Evolutionary conservation across 108 stramenopile species (phyloP).

Genomic region (Cyclotella atomus): DNA sequence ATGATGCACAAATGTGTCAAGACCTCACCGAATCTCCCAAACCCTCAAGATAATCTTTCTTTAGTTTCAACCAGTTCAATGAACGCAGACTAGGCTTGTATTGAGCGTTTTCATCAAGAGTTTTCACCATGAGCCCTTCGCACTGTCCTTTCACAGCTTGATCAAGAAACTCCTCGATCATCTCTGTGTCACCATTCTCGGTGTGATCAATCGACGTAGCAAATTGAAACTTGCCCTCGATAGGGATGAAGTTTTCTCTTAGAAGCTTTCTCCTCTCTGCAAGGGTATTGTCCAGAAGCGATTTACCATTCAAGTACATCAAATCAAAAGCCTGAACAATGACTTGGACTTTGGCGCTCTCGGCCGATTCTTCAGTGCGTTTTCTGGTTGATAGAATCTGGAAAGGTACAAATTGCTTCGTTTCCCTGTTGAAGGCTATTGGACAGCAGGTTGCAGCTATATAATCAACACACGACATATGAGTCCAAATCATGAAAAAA

Average conservation of each 20-base stretch:
- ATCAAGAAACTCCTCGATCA: slow-evolving; percentile 94
- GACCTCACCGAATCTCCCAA: slow-evolving; percentile 94
- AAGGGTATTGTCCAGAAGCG: slow-evolving; percentile 81
- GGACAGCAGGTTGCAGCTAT: neutral
- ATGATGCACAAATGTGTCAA: no score
- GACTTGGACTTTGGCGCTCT: slow-evolving; percentile 93
- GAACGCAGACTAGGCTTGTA: slow-evolving; percentile 97
- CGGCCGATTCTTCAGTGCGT: slow-evolving; percentile 86
- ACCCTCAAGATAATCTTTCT: slow-evolving; percentile 99
- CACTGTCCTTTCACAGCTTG: slow-evolving; percentile 97
- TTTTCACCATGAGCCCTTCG: slow-evolving; percentile 99
- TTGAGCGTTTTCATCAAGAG: slow-evolving; percentile 86
- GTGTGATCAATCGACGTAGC: slow-evolving; percentile 63
- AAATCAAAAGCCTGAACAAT: slow-evolving; percentile 99
- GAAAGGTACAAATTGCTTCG: slow-evolving; percentile 83
- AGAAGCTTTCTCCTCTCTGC: slow-evolving; percentile 85
- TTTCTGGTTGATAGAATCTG: slow-evolving; percentile 88
- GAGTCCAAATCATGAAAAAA: neutral
- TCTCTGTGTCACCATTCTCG: slow-evolving; percentile 85
- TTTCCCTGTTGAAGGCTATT: slow-evolving; percentile 89
- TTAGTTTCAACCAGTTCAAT: slow-evolving; percentile 99
- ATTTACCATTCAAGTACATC: slow-evolving; percentile 96
- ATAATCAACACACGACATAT: neutral
- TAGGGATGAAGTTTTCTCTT: slow-evolving; percentile 79
- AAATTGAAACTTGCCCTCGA: slow-evolving; percentile 88